phyloP scores from a whole-genome alignment of 495 filamentous ascomycete genomes.

The Ramalina intermedia region DNA sequence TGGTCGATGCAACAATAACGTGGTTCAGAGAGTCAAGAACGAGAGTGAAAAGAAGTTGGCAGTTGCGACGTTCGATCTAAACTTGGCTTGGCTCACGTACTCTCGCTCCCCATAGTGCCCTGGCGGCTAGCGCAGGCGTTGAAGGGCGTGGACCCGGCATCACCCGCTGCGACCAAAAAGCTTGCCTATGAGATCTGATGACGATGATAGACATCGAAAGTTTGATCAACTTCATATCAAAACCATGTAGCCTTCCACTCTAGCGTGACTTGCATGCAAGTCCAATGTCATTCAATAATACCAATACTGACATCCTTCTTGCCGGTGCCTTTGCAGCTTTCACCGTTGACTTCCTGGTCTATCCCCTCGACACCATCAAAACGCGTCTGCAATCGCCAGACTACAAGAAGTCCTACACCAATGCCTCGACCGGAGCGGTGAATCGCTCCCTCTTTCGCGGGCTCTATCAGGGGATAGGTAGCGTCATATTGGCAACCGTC shows the following conservation, averaged over 20 bases:
- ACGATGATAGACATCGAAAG: no score
- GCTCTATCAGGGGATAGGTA: slow-evolving; percentile 78
- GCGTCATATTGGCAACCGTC: slow-evolving; percentile 73
- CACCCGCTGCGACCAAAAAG: no score
- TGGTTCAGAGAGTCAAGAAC: no score
- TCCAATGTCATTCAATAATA: slow-evolving; percentile 24
- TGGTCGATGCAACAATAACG: no score
- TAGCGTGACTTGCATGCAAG: not conserved
- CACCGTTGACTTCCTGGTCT: slow-evolving; percentile 64
- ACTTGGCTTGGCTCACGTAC: no score
- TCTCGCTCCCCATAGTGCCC: no score
- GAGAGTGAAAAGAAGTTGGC: no score
- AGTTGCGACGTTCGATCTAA: no score
- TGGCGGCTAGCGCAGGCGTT: no score
- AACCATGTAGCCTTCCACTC: not conserved
- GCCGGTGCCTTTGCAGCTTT: slow-evolving; percentile 74
- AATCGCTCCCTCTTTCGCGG: slow-evolving; percentile 51
- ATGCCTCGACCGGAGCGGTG: slow-evolving; percentile 35
- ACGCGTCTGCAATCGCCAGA: slow-evolving; percentile 69
- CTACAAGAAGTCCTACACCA: slow-evolving; percentile 46
- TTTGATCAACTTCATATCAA: not conserved
- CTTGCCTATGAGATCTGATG: no score
- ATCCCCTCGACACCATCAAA: slow-evolving; percentile 76
- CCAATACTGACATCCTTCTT: slow-evolving; percentile 36
- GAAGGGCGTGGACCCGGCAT: no score